These are phyloP conservation scores for Gnomoniopsis sp. DNA, from an alignment of 2,329 filamentous ascomycete genomes.

Conservation along the genomic window DNA sequence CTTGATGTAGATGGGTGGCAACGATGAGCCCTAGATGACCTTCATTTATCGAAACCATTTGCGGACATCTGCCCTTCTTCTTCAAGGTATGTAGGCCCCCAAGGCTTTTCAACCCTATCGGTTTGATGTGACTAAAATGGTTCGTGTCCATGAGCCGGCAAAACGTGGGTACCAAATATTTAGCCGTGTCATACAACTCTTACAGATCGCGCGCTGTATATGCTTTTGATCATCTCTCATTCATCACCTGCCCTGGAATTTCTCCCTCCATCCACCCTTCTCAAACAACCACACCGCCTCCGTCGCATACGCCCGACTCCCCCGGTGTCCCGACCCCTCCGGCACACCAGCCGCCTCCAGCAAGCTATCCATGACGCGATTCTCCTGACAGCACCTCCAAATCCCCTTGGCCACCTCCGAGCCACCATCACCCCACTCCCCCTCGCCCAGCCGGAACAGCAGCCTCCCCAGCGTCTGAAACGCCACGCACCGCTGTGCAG, in stretches of 20 bases:
- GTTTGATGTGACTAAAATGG: too few species aligned
- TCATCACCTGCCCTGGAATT: conserved; percentile 43
- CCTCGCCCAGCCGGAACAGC: conserved; percentile 76
- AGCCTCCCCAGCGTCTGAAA: conserved; percentile 88
- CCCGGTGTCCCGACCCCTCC: conserved; percentile 67
- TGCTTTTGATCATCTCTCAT: neutral
- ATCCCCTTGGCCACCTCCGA: conserved; percentile 69
- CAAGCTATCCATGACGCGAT: conserved; percentile 72
- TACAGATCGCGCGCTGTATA: neutral
- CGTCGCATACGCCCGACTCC: conserved; percentile 77
- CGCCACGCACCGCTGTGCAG: conserved; percentile 84
- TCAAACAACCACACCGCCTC: conserved; percentile 85
- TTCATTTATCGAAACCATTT: too few species aligned
- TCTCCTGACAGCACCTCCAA: conserved; percentile 77
- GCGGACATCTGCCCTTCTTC: too few species aligned
- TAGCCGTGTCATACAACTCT: neutral
- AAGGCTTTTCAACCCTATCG: too few species aligned
- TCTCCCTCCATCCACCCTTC: conserved; percentile 68
- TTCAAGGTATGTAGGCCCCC: too few species aligned
- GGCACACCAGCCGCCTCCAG: conserved; percentile 68
- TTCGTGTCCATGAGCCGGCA: too few species aligned
- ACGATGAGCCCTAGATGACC: too few species aligned
- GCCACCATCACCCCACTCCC: conserved; percentile 65
- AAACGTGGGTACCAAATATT: too few species aligned
- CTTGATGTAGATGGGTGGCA: too few species aligned